Base-by-base conservation (phyloP, 805 yeast species). In the Candida boidinii region DNA sequence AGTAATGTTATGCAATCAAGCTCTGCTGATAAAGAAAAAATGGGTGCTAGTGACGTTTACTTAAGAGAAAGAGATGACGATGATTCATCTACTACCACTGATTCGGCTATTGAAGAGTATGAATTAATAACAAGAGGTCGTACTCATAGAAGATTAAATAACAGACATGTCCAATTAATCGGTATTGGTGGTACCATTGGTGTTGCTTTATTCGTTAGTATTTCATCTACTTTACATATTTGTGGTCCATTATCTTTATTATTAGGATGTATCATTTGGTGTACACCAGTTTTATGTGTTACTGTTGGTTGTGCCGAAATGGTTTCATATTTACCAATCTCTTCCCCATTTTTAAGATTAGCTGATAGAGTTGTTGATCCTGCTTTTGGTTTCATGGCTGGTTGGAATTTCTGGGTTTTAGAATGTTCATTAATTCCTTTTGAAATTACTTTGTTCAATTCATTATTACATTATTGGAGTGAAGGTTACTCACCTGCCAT, bases 101-200 rank as follows among this genome's bases (percentile, higher is more conserved):
- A 39, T 10, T 17, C 23, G 23, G 29, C 43, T 18, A 31, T 38
- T 3, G 44, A 42, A 6, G n/a, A 17, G n/a, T 31, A 31, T 3
- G 42, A 38, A 7, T 9, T 31, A 1, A 44, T 15, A 26, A 36
- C 29, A 24, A 14, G 22, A 11, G 51, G 51, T n/a, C 49, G 39
- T 30, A 41, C 42, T 9, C 51, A 46, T 25, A 36, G 72, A 23
- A 49, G 53, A 6, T 49, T 67, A 28, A 38, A 52, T 33, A 59
- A 58, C 19, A 48, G 72, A 37, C 75, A 68, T 43, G 64, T 68
- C 21, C 70, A 65, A 41, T 52, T 68, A 35, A 53, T 68, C 26
- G 73, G 70, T 13, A 65, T 68, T 22, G 71, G 70, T n/a, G 71
- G 70, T 29, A 65, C 71, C 9, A 64, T 67, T 31, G 73, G 73